phyloP scores from a whole-genome alignment of 495 filamentous ascomycete species.

The Clavariopsis aquatica region DNA sequence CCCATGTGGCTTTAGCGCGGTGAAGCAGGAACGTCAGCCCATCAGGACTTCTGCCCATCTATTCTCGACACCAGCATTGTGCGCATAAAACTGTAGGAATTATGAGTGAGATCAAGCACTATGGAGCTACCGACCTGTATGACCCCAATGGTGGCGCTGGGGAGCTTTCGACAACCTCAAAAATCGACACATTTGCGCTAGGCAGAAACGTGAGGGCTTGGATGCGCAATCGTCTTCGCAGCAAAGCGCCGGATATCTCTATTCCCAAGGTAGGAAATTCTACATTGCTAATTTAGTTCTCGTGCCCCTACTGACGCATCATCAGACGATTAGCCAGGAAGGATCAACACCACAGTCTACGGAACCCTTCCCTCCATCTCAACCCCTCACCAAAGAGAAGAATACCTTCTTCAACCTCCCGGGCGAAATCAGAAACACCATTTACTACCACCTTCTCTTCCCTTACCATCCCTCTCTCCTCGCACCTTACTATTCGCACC shows the following conservation, averaged over 20 bases:
- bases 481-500: background rate
- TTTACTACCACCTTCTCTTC: conserved; percentile 3
- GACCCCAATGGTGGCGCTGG: background rate
- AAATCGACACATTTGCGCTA: background rate
- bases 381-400: background rate
- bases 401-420: background rate
- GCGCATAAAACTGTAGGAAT: background rate
- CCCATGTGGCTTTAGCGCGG: background rate
- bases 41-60: background rate
- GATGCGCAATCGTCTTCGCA: background rate
- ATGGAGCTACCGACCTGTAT: background rate
- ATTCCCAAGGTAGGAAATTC: background rate
- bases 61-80: background rate
- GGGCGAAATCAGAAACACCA: background rate
- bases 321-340: too few species aligned
- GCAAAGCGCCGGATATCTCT: background rate
- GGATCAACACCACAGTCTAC: too few species aligned
- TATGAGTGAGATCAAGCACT: background rate
- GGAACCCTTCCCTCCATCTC: too few species aligned
- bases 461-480: background rate
- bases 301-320: background rate
- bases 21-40: background rate
- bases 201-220: background rate
- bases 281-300: too few species aligned
- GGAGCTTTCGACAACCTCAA: background rate